Evolutionary conservation across 441 rosid genomes (phyloP), one percentile per base, ranked within the genome.

Genomic region (Jatropha podagrica): DNA sequence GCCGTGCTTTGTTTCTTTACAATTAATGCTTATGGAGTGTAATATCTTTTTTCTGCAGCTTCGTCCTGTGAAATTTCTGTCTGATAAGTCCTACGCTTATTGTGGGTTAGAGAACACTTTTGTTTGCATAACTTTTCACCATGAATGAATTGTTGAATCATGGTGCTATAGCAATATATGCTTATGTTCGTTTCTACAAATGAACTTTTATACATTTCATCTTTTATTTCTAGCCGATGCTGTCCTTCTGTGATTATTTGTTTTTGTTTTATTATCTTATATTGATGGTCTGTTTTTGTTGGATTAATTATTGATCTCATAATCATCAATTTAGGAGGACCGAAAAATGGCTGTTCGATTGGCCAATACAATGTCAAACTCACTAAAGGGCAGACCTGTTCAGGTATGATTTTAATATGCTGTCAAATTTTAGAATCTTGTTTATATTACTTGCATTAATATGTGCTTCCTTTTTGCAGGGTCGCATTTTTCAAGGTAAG

Each of bases 371-470:
- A 86, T 92, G 89, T 88, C 81, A 72, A 94, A 91, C 89, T 85
- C 97, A 3, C 86, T 96, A 60, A 96, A 94, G 84, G 98, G 98
- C 48, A 92, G 94, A 83, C 95, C 98, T 66, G 92, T 91, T 80
- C 97, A 89, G 98, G 99, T 96, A 87, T 72, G 73, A 59, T 78
- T 60, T 66, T 67, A 32, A 65, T 68, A 54, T 71, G 73, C 54
- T 65, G 73, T 71, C 51, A 74, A 64, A 18, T 80, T 71, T 42
- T 73, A 37, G 32, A 67, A 46, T 74, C 2, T 72, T 73, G 59
- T 68, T 61, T 41, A 48, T 74, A 72, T 74, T 81, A 76, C 62
- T 54, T 41, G 79, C 61, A 68, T 77, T 86, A 79, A 90, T 76
- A 63, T 18, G 38, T 59, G 69, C 72, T 72, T 80, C 78, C 80